These are phyloP conservation scores for Fusarium praegraminearum DNA, from an alignment of 2,329 filamentous ascomycete genomes.

Conservation along the genomic window DNA sequence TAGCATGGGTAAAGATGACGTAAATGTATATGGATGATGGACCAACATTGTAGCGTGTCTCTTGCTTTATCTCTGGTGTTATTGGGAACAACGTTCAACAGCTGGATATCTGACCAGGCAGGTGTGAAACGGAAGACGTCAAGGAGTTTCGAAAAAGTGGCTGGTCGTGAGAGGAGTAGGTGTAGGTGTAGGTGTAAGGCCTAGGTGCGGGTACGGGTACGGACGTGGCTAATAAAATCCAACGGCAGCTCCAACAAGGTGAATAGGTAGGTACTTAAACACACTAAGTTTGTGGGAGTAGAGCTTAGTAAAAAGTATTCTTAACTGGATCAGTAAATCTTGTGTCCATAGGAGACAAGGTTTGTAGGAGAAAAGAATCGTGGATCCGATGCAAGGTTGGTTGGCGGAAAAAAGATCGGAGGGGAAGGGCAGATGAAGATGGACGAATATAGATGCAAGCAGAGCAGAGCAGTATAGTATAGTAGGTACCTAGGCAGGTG, in stretches of 20 bases:
- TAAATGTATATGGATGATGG: slow-evolving; percentile 1
- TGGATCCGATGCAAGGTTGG: slow-evolving; percentile 26
- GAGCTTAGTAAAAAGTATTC: not conserved
- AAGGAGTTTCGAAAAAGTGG: slow-evolving; percentile 25
- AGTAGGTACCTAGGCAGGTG: not conserved
- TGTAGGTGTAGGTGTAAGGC: slow-evolving; percentile 6
- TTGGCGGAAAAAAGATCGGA: slow-evolving; percentile 26
- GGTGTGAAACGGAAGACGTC: slow-evolving; percentile 14
- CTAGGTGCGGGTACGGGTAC: slow-evolving; percentile 6
- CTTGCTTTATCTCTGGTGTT: slow-evolving; percentile 3
- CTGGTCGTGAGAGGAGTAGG: slow-evolving; percentile 32
- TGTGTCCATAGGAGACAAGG: not conserved
- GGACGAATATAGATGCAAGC: slow-evolving; percentile 33
- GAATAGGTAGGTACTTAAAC: slow-evolving; percentile 4
- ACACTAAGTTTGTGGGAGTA: not conserved
- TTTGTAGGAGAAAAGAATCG: slow-evolving; percentile 1
- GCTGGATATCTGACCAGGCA: not conserved
- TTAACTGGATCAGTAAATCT: not conserved
- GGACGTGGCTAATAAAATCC: slow-evolving; percentile 12
- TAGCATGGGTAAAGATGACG: slow-evolving; percentile 31
- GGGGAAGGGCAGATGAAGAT: slow-evolving; percentile 28
- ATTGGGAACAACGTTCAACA: not conserved
- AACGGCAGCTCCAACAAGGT: slow-evolving; percentile 18
- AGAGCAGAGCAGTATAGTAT: not conserved
- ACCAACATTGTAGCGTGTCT: slow-evolving; percentile 41